Base-by-base conservation (phyloP, 1,284 basidiomycete species). In the Cutaneotrichosporon dermatis region DNA sequence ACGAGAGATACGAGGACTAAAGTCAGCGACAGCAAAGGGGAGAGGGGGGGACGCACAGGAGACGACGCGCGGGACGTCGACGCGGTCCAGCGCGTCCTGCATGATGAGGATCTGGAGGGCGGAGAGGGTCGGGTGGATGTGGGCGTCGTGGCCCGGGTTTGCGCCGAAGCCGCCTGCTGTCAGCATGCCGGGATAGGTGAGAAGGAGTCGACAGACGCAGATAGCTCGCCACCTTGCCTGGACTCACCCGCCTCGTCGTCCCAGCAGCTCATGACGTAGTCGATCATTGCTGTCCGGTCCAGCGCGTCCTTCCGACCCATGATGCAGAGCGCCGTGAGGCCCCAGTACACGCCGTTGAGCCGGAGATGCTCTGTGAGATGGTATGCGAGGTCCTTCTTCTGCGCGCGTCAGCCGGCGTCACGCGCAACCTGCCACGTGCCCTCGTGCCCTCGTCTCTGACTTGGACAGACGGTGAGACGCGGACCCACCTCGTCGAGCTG, bases 341-440 rank as follows among this genome's bases (percentile, higher is more conserved):
- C 95, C 95, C 95, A 99, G 78, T 98, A 99, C 13, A 98, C 83
- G 8, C 93, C 95, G 75, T 98, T 99, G 79, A 98, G 82, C 8
- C 95, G 90, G 7, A 99, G 83, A 78, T 99, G 95, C 7, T 92
- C 84, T 0, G 94, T 96, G 48, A 95, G 82, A 76, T 98, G 91
- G 79, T 97, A 99, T 1, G 85, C 82, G n/a, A 95, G 82, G 67
- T 92, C 90, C 64, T 88, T 87, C 76, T 84, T 88, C 90, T 92
- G 73, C 33, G 10, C 3, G 15, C 11, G 58, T 60, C 40, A 63
- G 61, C 25, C 36, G 13, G 16, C 13, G 11, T 25, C 25, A 25
- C 25, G 25, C 25, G 25, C 25, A 25, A 25, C 25, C 25, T 25
- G 25, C 25, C 25, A 2, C 25, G 2, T 25, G 25, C 25, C 25